A percentile compares a stretch with the other conserved stretches of the same genome.
Evolutionary conservation across 1,284 basidiomycete species (phyloP).

Genomic region (Takashimella tepidaria): DNA sequence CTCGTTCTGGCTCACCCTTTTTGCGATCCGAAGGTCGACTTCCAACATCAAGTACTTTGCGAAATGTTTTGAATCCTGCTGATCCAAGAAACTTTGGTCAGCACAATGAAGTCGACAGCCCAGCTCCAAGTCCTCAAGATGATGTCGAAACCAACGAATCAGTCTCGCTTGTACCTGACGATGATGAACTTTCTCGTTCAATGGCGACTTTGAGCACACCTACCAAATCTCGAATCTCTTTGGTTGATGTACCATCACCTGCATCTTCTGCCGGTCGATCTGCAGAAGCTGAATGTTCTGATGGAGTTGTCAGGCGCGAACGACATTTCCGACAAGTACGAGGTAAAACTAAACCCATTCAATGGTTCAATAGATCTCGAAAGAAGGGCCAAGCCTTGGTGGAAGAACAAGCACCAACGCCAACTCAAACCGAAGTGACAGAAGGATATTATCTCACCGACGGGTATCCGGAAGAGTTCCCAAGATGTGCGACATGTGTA

Average conservation of each 20-base stretch:
- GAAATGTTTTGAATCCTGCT: conserved; percentile 12
- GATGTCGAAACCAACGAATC: neutral
- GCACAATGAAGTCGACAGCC: neutral
- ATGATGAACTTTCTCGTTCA: conserved; percentile 1
- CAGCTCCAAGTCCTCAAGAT: conserved; percentile 2
- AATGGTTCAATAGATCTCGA: neutral
- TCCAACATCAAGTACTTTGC: conserved; percentile 12
- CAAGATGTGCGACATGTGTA: conserved; percentile 37
- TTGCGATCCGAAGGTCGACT: neutral
- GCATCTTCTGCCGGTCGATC: neutral
- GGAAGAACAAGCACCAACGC: neutral
- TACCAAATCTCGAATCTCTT: neutral
- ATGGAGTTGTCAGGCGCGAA: neutral
- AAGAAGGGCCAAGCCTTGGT: neutral
- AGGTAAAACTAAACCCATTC: neutral
- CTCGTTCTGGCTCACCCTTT: conserved; percentile 5
- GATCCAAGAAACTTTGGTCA: neutral
- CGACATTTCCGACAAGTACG: neutral
- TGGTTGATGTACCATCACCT: neutral
- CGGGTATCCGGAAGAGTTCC: conserved; percentile 19
- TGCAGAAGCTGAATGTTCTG: neutral
- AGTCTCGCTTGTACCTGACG: neutral
- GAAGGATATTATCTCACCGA: neutral
- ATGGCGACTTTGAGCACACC: conserved; percentile 4
- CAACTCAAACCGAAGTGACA: neutral